Percentiles rank a stretch among this genome's conserved stretches.
These are phyloP conservation scores for Trifolium repens DNA, from an alignment of 306 rosid genomes.

Conservation along the genomic window DNA sequence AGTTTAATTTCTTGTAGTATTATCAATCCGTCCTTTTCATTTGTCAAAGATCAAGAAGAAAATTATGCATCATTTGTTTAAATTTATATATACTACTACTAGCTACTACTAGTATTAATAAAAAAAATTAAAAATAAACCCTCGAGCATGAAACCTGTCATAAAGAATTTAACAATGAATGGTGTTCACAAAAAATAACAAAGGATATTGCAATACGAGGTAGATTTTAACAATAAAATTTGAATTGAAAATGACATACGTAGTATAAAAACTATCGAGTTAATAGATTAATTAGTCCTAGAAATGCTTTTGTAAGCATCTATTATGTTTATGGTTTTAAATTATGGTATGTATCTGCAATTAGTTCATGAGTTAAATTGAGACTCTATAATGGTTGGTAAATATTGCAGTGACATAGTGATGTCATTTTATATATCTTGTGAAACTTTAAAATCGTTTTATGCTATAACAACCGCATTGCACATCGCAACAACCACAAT, in stretches of 20 bases:
- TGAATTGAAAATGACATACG: neutral
- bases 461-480: too few relatives aligned
- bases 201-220: neutral
- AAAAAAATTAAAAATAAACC: neutral
- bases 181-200: conserved; percentile 3
- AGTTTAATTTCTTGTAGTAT: neutral
- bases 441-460: too few relatives aligned
- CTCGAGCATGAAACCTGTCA: conserved; percentile 36
- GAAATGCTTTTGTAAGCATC: too few relatives aligned
- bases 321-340: too few relatives aligned
- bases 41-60: conserved; percentile 19
- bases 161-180: conserved; percentile 1
- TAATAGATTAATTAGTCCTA: neutral
- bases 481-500: too few relatives aligned
- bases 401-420: too few relatives aligned
- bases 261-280: neutral
- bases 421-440: too few relatives aligned
- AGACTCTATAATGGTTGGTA: too few relatives aligned
- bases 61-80: neutral
- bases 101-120: neutral
- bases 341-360: too few relatives aligned
- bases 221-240: neutral
- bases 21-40: conserved; percentile 28
- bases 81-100: too few relatives aligned
- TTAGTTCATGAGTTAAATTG: too few relatives aligned